These are phyloP conservation scores for Phytophthora citrophthora DNA, from an alignment of 352 stramenopile genomes.

Conservation along the genomic window DNA sequence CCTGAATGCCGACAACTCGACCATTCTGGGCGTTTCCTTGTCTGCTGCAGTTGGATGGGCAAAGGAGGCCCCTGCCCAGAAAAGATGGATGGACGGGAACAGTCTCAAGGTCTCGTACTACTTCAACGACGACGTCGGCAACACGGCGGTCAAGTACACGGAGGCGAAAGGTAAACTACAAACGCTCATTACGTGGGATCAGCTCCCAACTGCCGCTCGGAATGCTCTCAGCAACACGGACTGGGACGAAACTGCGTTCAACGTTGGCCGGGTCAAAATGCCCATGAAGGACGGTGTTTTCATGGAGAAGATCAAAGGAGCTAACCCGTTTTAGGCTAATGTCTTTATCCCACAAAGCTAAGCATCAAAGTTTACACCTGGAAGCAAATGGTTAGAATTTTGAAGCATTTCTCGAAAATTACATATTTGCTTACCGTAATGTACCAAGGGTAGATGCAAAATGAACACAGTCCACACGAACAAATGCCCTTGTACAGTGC, in stretches of 20 bases:
- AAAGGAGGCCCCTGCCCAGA: conserved; percentile 22
- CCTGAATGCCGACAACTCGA: conserved; percentile 14
- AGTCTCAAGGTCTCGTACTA: conserved; percentile 38
- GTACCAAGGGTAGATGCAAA: conserved; percentile 24
- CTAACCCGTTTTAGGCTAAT: conserved; percentile 14
- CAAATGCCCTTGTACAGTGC: conserved; percentile 20
- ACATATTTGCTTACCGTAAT: conserved; percentile 16
- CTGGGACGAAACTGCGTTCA: conserved; percentile 19
- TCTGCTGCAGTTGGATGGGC: conserved; percentile 31
- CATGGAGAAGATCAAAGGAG: conserved; percentile 22
- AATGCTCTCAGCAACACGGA: conserved; percentile 30
- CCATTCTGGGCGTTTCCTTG: conserved; percentile 18
- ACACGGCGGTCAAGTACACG: conserved; percentile 25
- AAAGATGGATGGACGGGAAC: conserved; percentile 22
- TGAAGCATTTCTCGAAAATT: no score
- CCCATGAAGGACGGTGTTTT: conserved; percentile 43
- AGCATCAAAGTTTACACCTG: conserved; percentile 20
- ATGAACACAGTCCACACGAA: conserved; percentile 29
- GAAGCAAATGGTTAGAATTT: neutral
- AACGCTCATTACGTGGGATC: conserved; percentile 30
- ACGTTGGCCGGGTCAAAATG: conserved; percentile 31
- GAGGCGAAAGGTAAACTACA: conserved; percentile 22
- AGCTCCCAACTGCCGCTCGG: conserved; percentile 25
- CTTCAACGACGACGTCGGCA: conserved; percentile 26
- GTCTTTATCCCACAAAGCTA: neutral